Conservation (phyloP, 2,329 filamentous ascomycete genomes). For the Coniochaeta sp. region DNA sequence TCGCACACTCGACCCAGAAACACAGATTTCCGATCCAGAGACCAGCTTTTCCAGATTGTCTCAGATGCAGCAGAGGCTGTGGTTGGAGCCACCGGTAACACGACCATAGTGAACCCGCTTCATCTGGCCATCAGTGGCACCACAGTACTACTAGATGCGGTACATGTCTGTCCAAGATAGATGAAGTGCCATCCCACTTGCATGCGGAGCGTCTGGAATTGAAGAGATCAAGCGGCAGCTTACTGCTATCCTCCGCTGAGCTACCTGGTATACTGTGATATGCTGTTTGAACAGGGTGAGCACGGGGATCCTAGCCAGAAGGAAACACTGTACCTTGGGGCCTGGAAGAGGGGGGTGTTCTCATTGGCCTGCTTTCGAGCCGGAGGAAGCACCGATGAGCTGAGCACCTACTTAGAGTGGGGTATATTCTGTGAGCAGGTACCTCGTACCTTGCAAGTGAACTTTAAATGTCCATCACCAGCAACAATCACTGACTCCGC, state of each 20-base stretch:
- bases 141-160: too few species aligned
- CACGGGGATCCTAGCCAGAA: not conserved
- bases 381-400: too few species aligned
- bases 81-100: not conserved
- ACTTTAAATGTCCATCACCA: too few species aligned
- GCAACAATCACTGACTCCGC: too few species aligned
- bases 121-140: not conserved
- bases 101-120: not conserved
- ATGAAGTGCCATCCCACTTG: not conserved
- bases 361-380: not conserved
- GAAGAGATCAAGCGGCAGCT: too few species aligned
- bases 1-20: not conserved
- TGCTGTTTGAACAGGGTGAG: not conserved
- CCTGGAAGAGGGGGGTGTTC: not conserved
- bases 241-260: too few species aligned
- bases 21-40: not conserved
- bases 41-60: not conserved
- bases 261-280: too few species aligned
- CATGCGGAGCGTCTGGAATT: not conserved
- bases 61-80: not conserved
- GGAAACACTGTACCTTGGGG: not conserved
- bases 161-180: not conserved
- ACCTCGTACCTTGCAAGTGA: too few species aligned
- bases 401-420: too few species aligned
- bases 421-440: too few species aligned